Base-by-base conservation (phyloP, 2,329 filamentous ascomycete genomes). In the Thielaviopsis punctulata region DNA sequence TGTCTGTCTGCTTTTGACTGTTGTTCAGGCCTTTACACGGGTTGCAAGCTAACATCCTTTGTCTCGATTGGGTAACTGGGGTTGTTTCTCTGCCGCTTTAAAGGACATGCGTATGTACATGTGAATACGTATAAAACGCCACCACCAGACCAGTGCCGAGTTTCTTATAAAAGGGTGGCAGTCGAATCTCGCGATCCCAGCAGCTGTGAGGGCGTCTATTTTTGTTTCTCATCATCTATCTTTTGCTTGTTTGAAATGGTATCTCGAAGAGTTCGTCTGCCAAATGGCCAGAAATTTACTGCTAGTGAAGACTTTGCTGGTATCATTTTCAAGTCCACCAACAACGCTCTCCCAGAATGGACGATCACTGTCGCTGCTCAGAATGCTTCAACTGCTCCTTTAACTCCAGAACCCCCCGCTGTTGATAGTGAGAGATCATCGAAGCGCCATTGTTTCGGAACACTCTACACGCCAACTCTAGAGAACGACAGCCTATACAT, bases 241-340 rank as follows among this genome's bases (percentile, higher is more conserved):
- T 41, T 10, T 46, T 25, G 10, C 7, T 13, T 45, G 36, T 25
- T 18, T 13, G 12, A 25, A 47, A 5, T n/a, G 19, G 56, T 64
- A 47, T 63, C 66, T 39, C 63, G 69, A 55, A 64, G 76, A 46
- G 72, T 89, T 55, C 77, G 84, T 64, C 72, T 96, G 59, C 90
- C 90, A 47, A 93, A 95, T 67, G 90, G 89, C 61, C 86, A 92
- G 68, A 82, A 75, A 57, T 76, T 92, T 62, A 83, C 81, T 2
- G 84, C 94, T 27, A 80, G 79, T 13, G 85, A 88, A 1, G 86
- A 95, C 23, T 95, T 95, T 64, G 87, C 85, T n/a, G 90, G 90
- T 27, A 74, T 92, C 52, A 86, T 82, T 60, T 95, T 95, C 79
- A 92, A 89, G 64, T 78, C 81, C 53, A 83, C 86, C 62, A 83